phyloP scores from a whole-genome alignment of 1,284 basidiomycete species.

The Agroathelia rolfsii region DNA sequence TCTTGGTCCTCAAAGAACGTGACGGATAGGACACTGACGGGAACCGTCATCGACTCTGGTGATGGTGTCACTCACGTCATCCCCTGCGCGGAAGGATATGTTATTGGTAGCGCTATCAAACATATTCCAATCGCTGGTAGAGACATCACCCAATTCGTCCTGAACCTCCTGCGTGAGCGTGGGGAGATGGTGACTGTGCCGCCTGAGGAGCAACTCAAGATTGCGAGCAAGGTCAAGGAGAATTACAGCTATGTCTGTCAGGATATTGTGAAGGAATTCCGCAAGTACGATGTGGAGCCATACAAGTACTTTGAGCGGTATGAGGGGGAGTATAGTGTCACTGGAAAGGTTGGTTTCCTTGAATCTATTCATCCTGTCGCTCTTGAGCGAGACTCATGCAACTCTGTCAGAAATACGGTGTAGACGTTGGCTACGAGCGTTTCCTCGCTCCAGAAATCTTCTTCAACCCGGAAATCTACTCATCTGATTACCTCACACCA shows the following conservation, averaged over 20 bases:
- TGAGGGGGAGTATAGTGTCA: slow-evolving; percentile 89
- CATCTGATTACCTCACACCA: slow-evolving; percentile 96
- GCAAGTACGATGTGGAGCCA: slow-evolving; percentile 95
- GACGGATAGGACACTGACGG: slow-evolving; percentile 88
- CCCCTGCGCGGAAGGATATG: slow-evolving; percentile 95
- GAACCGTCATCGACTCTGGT: slow-evolving; percentile 97
- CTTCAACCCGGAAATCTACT: slow-evolving; percentile 99
- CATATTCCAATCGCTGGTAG: slow-evolving; percentile 98
- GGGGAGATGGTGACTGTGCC: slow-evolving; percentile 87
- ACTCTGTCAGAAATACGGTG: slow-evolving; percentile 62
- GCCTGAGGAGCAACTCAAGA: slow-evolving; percentile 90
- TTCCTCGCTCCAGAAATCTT: slow-evolving; percentile 99
- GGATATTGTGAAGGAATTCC: slow-evolving; percentile 98
- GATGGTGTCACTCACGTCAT: slow-evolving; percentile 99
- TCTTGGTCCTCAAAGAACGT: slow-evolving; percentile 95
- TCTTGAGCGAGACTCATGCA: slow-evolving; percentile 4
- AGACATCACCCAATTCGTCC: slow-evolving; percentile 95
- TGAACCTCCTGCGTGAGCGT: slow-evolving; percentile 92
- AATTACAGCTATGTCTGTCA: slow-evolving; percentile 98
- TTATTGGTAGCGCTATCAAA: slow-evolving; percentile 98
- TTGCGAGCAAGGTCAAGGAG: slow-evolving; percentile 96
- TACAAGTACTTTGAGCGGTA: slow-evolving; percentile 94
- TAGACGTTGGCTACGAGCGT: slow-evolving; percentile 97
- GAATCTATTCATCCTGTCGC: slow-evolving; percentile 1
- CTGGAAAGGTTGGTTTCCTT: slow-evolving; percentile 64